Conservation (phyloP, 2,329 filamentous ascomycete species). For the Aspergillus sp. region DNA sequence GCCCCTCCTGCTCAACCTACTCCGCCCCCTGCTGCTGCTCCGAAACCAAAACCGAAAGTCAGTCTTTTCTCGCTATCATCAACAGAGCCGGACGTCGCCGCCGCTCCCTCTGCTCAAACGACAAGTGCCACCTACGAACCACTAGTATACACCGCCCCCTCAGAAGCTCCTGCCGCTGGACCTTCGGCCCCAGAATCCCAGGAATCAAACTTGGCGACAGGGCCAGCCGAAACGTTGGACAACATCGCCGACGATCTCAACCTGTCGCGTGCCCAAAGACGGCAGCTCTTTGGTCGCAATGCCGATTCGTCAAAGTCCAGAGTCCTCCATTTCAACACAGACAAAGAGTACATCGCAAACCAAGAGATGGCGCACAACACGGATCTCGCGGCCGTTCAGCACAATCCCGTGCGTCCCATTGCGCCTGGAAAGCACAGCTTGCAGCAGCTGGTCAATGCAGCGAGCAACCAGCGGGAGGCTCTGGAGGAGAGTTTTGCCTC, state of each 20-base stretch:
- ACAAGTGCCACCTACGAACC: slow-evolving; percentile 37
- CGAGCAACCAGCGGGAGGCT: slow-evolving; percentile 77
- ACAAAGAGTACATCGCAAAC: slow-evolving; percentile 82
- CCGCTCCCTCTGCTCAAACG: slow-evolving; percentile 5
- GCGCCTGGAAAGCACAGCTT: slow-evolving; percentile 87
- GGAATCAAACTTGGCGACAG: slow-evolving; percentile 6
- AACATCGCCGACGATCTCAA: slow-evolving; percentile 75
- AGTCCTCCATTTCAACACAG: slow-evolving; percentile 84
- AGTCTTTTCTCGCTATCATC: slow-evolving; percentile 44
- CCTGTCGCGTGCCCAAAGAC: slow-evolving; percentile 71
- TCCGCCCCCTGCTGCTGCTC: slow-evolving; percentile 12
- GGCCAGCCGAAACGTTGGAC: slow-evolving; percentile 57
- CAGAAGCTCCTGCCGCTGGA: slow-evolving; percentile 20
- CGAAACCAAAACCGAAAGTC: slow-evolving; percentile 41
- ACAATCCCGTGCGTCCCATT: slow-evolving; percentile 80
- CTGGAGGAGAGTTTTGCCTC: slow-evolving; percentile 89
- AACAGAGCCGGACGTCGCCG: slow-evolving; percentile 20
- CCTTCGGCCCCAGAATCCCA: slow-evolving; percentile 15
- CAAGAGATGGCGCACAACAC: slow-evolving; percentile 69
- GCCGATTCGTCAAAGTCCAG: slow-evolving; percentile 55
- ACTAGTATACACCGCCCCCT: slow-evolving; percentile 38
- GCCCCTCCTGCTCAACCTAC: slow-evolving; percentile 9
- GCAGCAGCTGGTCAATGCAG: slow-evolving; percentile 81
- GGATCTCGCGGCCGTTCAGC: slow-evolving; percentile 52
- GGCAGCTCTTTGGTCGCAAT: slow-evolving; percentile 80